phyloP scores from a whole-genome alignment of 2,329 filamentous ascomycete species.

The Sporothrix sp. region DNA sequence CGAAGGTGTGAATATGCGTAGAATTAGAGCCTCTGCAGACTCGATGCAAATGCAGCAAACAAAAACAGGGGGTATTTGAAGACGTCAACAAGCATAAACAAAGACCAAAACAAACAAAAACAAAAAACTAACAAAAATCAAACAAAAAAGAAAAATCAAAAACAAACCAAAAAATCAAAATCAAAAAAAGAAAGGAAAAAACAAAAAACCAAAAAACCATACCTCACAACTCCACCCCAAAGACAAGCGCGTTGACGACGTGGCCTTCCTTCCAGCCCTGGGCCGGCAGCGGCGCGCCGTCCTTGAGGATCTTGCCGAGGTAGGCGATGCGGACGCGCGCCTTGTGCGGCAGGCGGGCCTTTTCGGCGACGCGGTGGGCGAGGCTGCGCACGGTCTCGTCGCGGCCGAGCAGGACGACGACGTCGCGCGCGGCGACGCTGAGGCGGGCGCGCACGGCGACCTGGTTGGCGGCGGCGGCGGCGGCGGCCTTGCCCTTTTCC shows the following conservation, averaged over 20 bases:
- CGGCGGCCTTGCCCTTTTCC: constrained; percentile 44
- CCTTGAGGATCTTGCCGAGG: constrained; percentile 69
- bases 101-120: background rate
- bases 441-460: constrained; percentile 52
- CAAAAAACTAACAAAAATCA: background rate
- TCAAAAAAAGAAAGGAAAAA: background rate
- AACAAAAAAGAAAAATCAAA: background rate
- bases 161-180: background rate
- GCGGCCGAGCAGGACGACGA: constrained; percentile 47
- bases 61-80: background rate
- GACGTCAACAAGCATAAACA: too few relatives aligned
- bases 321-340: constrained; percentile 65
- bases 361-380: constrained; percentile 51
- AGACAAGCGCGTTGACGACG: constrained; percentile 68
- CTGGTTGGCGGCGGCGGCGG: constrained; percentile 27
- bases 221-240: constrained; percentile 21
- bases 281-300: constrained; percentile 51
- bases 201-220: background rate
- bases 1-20: too few relatives aligned
- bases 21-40: too few relatives aligned
- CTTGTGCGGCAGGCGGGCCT: constrained; percentile 48
- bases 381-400: constrained; percentile 56
- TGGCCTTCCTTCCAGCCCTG: constrained; percentile 71
- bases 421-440: constrained; percentile 57
- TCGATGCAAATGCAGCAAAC: background rate